Evolutionary conservation across 768 basidiomycete genomes (phyloP), one percentile per base, ranked within the genome.

Genomic region (Lactarius vividus): DNA sequence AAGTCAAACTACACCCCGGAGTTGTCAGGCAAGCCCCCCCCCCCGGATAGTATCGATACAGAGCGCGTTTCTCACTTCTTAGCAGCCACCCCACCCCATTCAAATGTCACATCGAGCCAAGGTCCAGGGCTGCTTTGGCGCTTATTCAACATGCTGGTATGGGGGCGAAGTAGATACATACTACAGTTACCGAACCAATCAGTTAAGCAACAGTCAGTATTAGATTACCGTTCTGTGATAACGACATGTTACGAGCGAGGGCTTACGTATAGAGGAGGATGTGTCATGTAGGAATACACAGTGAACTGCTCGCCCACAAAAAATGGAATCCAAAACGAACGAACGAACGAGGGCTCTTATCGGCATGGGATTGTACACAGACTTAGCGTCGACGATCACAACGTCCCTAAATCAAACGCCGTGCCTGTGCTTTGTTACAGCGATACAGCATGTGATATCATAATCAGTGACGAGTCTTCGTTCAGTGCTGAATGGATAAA

Each of bases 91-190:
- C 69, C 37, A 55, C 53, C 5, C 59, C 69, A 16, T 70, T 68
- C 56, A 68, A 62, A 53, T 68, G 69, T 28, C 10, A 26, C 16
- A 64, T 69, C 20, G 54, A 62, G 26, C 68, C 68, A 33, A 62
- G 66, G 16, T 69, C 68, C 10, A 52, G 39, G 40, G 58, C 61
- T 1, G 54, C 68, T n/a, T 46, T 55, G 52, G 59, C 57, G 13
- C 68, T 69, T 46, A 57, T 69, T n/a, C 61, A 69, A 49, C 61
- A 63, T 26, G 64, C 64, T n/a, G 46, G 35, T 26, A 23, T 60
- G 61, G 59, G 46, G 10, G 40, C 42, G 11, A 46, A 54, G 52
- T 66, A n/a, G 57, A 66, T 28, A 15, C 15, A 8, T 20, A 40
- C 2, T 28, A 33, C 16, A 29, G 28, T 15, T 54, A 55, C 53